A percentile compares a stretch with the other conserved stretches of the same genome.
phyloP scores from a whole-genome alignment of 805 yeast species.

The Cyberlindnera nakhonratchasimensis region DNA sequence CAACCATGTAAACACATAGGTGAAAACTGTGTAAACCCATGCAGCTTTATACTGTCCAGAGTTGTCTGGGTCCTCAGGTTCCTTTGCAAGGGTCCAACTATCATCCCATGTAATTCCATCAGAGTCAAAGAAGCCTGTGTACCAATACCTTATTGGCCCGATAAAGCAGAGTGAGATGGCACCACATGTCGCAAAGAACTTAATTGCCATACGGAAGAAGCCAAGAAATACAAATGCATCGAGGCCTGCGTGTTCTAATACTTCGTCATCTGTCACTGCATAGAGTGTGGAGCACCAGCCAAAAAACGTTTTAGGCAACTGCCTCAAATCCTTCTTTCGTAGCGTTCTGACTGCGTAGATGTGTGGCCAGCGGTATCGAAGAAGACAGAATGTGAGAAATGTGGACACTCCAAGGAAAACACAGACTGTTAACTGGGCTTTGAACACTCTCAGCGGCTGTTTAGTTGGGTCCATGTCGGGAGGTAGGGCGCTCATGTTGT shows the following conservation, averaged over 20 bases:
- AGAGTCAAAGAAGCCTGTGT: constrained; percentile 75
- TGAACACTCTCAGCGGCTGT: constrained; percentile 52
- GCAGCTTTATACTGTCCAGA: constrained; percentile 51
- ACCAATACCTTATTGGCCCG: constrained; percentile 81
- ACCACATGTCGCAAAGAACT: constrained; percentile 60
- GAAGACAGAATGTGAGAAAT: constrained; percentile 61
- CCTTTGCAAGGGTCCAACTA: constrained; percentile 15
- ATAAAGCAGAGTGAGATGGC: constrained; percentile 71
- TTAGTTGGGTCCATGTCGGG: constrained; percentile 31
- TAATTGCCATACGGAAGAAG: constrained; percentile 86
- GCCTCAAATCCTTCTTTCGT: constrained; percentile 32
- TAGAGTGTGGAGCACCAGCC: constrained; percentile 80
- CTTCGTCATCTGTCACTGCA: constrained; percentile 68
- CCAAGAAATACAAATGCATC: constrained; percentile 92
- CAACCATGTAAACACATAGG: constrained; percentile 76
- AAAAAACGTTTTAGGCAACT: constrained; percentile 48
- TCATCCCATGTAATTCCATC: constrained; percentile 39
- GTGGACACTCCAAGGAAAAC: constrained; percentile 63
- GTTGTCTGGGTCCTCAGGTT: constrained; percentile 26
- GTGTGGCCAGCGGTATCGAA: constrained; percentile 74
- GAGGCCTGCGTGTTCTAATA: constrained; percentile 84
- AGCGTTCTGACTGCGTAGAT: constrained; percentile 74
- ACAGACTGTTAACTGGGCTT: constrained; percentile 79
- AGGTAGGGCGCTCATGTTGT: constrained; percentile 26
- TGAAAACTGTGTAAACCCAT: constrained; percentile 87